phyloP scores from a whole-genome alignment of 495 filamentous ascomycete species.

The Neurospora sublineolata region DNA sequence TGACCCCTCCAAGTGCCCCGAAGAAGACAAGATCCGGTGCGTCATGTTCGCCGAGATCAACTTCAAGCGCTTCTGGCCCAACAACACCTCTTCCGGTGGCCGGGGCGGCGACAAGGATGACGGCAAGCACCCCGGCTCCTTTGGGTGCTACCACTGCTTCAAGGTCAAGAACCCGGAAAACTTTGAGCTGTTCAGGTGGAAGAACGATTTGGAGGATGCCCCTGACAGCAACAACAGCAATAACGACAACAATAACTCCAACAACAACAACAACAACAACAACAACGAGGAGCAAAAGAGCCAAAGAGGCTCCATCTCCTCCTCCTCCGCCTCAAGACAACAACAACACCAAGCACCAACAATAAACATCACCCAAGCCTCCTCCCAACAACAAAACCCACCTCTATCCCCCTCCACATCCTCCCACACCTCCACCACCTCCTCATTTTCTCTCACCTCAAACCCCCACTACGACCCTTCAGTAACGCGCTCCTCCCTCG shows the following conservation, averaged over 20 bases:
- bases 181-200: slow-evolving; percentile 17
- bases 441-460: slow-evolving; percentile 8
- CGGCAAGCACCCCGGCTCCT: slow-evolving; percentile 3
- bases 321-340: background rate
- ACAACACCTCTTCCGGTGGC: background rate
- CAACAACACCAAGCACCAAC: background rate
- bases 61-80: slow-evolving; percentile 11
- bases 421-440: slow-evolving; percentile 17
- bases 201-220: slow-evolving; percentile 1
- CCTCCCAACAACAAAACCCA: background rate
- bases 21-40: slow-evolving; percentile 6
- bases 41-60: slow-evolving; percentile 14
- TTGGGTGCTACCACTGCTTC: slow-evolving; percentile 23
- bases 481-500: slow-evolving; percentile 13
- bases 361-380: background rate
- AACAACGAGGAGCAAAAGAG: background rate
- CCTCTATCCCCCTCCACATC: slow-evolving; percentile 4
- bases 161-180: slow-evolving; percentile 7
- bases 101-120: background rate
- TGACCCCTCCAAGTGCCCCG: slow-evolving; percentile 4
- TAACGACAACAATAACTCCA: background rate
- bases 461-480: slow-evolving; percentile 21
- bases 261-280: background rate
- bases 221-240: background rate
- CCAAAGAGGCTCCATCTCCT: background rate